Evolutionary conservation across 2,329 filamentous ascomycete species (phyloP).

Genomic region (Fusarium domesticum): DNA sequence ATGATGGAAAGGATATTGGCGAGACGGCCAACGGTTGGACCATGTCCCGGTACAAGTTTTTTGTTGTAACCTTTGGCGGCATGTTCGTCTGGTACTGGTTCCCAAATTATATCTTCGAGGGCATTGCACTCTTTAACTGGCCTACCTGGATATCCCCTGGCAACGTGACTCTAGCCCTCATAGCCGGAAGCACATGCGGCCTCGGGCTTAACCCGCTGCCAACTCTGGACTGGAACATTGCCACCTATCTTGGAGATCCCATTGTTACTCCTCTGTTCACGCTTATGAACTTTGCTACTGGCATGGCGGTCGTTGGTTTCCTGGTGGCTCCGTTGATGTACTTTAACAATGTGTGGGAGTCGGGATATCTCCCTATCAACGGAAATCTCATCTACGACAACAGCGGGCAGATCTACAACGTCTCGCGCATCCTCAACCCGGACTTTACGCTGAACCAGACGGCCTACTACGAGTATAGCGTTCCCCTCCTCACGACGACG

Average conservation of each 20-base stretch:
- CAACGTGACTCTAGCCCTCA: conserved; percentile 34
- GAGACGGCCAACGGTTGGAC: conserved; percentile 24
- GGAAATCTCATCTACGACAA: conserved; percentile 56
- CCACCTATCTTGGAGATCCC: conserved; percentile 29
- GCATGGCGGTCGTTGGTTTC: conserved; percentile 50
- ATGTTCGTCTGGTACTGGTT: conserved; percentile 54
- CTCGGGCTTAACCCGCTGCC: conserved; percentile 39
- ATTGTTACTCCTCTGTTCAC: conserved; percentile 32
- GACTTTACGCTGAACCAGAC: conserved; percentile 49
- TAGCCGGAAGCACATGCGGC: conserved; percentile 37
- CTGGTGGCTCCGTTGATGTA: conserved; percentile 48
- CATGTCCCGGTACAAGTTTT: conserved; percentile 39
- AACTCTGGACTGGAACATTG: conserved; percentile 42
- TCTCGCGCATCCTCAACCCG: conserved; percentile 48
- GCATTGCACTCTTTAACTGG: conserved; percentile 47
- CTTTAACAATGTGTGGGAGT: conserved; percentile 46
- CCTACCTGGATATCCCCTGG: conserved; percentile 48
- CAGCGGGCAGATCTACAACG: conserved; percentile 49
- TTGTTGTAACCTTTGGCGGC: conserved; percentile 38
- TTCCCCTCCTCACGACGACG: conserved; percentile 49
- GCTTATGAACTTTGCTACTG: conserved; percentile 27
- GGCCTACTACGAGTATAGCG: conserved; percentile 50
- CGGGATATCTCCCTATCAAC: conserved; percentile 55
- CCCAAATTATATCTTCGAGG: conserved; percentile 48
- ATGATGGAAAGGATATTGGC: conserved; percentile 16